Base-by-base conservation (phyloP, 179 eudicot species). In the Silene vulgaris region DNA sequence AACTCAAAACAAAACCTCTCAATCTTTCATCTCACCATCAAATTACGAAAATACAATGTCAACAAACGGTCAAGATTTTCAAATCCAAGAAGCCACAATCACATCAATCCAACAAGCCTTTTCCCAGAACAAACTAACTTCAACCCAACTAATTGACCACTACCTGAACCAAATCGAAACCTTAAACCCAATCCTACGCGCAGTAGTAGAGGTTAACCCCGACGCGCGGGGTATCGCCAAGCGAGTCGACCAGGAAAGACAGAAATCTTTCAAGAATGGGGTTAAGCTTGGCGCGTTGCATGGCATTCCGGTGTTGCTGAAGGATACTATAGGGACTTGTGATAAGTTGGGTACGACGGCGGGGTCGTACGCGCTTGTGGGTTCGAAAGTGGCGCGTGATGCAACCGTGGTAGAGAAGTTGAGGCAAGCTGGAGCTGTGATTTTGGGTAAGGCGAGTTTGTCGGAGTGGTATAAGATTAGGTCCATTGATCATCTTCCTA, bases 401-500 rank as follows among this genome's bases (percentile, higher is more conserved):
- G 86, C 89, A 1, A 84, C 81, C 3, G 89, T 86, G 64, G 90
- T 84, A 54, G 84, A 82, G 75, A 84, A 70, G 78, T 73, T 89
- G 80, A 85, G 90, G 40, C 64, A 74, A 30, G 78, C 83, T 11
- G 92, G 92, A 4, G 89, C 89, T 2, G 74, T 89, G 1, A 74
- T 89, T 17, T 26, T 89, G 20, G 92, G 92, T 21, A 89, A 87
- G 71, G 72, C 92, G 7, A 87, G 90, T 66, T 54, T 89, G 80
- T 85, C 88, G 0, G 90, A 89, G 66, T 89, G 93, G 90, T 85
- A 85, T 64, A 74, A 83, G 50, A 75, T 89, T 23, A 66, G 93
- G 52, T 86, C 90, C 1, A 65, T 85, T 48, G 82, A 72, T 76
- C 84, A 59, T 81, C 77, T 87, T 16, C 89, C 93, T 13, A 84